Evolutionary conservation across 1,284 basidiomycete species (phyloP).

Genomic region (Fomes fomentarius): DNA sequence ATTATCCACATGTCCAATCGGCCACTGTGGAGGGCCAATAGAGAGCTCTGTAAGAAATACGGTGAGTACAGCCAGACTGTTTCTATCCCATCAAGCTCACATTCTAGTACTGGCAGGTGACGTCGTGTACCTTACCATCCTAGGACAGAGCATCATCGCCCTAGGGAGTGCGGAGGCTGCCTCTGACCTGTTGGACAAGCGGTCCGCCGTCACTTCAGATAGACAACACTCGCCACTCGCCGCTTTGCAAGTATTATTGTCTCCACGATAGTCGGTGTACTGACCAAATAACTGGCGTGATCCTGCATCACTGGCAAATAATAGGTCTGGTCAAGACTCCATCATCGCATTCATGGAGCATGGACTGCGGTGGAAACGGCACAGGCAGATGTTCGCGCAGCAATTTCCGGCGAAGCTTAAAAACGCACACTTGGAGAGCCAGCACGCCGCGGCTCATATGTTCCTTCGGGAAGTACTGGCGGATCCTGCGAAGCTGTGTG

Average conservation of each 20-base stretch:
- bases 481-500: not conserved
- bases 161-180: conserved; percentile 5
- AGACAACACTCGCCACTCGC: not conserved
- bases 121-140: conserved; percentile 11
- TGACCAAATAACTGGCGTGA: too few relatives aligned
- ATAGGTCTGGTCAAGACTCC: conserved; percentile 4
- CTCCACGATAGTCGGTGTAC: too few relatives aligned
- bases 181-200: conserved; percentile 17
- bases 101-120: too few relatives aligned
- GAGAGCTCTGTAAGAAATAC: not conserved
- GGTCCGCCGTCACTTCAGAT: conserved; percentile 12
- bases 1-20: not conserved
- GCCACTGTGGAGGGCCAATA: not conserved
- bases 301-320: too few relatives aligned
- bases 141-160: conserved; percentile 3
- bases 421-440: not conserved
- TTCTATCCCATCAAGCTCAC: too few relatives aligned
- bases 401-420: not conserved
- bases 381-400: conserved; percentile 22
- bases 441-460: not conserved
- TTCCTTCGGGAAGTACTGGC: not conserved
- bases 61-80: not conserved
- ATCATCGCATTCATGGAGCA: conserved; percentile 20
- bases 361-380: conserved; percentile 21
- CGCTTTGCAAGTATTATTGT: not conserved